Conservation (phyloP, 768 basidiomycete genomes). For the Auricularia sp. region DNA sequence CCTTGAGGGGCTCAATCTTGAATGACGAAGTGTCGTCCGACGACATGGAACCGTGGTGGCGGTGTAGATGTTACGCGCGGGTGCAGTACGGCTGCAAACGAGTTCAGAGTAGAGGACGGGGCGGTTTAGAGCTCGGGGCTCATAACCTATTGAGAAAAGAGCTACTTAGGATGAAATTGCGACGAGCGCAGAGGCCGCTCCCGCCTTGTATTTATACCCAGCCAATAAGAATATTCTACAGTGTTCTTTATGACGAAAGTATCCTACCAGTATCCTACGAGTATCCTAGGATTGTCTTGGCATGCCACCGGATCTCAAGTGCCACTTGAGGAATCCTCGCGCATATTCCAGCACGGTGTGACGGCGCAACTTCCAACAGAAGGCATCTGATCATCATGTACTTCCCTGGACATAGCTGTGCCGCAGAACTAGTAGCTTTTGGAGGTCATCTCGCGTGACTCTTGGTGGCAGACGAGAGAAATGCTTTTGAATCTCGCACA, state of each 20-base stretch:
- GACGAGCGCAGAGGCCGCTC: neutral
- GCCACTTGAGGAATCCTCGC: too few relatives aligned
- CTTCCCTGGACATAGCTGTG: too few relatives aligned
- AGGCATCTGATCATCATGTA: too few relatives aligned
- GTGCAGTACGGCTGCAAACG: neutral
- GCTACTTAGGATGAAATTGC: fast-evolving
- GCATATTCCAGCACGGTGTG: too few relatives aligned
- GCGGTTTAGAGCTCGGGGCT: neutral
- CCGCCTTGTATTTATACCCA: neutral
- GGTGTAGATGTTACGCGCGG: neutral
- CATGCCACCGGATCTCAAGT: too few relatives aligned
- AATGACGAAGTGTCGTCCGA: neutral
- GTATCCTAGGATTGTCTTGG: too few relatives aligned
- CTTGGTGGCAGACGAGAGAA: too few relatives aligned
- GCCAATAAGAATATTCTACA: neutral
- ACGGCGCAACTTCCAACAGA: too few relatives aligned
- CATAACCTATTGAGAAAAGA: neutral
- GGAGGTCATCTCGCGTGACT: too few relatives aligned
- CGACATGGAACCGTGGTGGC: neutral
- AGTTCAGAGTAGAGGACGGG: neutral
- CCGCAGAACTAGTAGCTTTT: too few relatives aligned
- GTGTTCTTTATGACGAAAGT: neutral
- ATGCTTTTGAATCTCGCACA: too few relatives aligned
- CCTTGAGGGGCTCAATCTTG: neutral
- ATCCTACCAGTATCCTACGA: too few relatives aligned